Evolutionary conservation across 2,329 filamentous ascomycete genomes (phyloP).

Genomic region (Claviceps citrina): DNA sequence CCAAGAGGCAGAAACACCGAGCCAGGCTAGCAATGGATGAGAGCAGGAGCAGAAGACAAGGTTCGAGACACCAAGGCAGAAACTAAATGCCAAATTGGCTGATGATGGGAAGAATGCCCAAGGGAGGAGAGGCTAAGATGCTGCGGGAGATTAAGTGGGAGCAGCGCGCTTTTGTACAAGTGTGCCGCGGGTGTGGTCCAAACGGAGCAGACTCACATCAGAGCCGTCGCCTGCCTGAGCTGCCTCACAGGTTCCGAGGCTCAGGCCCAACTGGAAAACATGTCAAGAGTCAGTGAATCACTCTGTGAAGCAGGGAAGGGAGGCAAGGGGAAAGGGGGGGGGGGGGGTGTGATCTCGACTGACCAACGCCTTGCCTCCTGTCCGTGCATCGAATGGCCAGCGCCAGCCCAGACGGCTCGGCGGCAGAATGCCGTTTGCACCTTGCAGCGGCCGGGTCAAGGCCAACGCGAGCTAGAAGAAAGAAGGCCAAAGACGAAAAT

Average conservation of each 20-base stretch:
- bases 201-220: conserved; percentile 1
- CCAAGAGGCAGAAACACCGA: not conserved
- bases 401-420: not conserved
- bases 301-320: conserved; percentile 4
- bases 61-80: not conserved
- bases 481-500: conserved; percentile 3
- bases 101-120: conserved; percentile 5
- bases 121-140: conserved; percentile 3
- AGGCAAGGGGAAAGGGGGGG: conserved; percentile 1
- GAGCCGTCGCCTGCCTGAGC: too few relatives aligned
- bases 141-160: conserved; percentile 6
- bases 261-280: conserved; percentile 1
- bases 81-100: conserved; percentile 4
- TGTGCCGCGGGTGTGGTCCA: not conserved
- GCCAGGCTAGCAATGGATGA: not conserved
- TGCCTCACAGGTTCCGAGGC: too few relatives aligned
- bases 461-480: conserved; percentile 3
- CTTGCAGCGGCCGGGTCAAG: conserved; percentile 1
- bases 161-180: conserved; percentile 10
- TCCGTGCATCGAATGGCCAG: conserved; percentile 2
- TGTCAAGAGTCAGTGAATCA: conserved; percentile 6
- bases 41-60: conserved; percentile 1
- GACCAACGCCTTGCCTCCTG: conserved; percentile 1
- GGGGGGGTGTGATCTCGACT: not conserved
- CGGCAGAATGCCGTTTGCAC: not conserved